Evolutionary conservation across 441 rosid species (phyloP).

Genomic region (Bruguiera hainesii): DNA sequence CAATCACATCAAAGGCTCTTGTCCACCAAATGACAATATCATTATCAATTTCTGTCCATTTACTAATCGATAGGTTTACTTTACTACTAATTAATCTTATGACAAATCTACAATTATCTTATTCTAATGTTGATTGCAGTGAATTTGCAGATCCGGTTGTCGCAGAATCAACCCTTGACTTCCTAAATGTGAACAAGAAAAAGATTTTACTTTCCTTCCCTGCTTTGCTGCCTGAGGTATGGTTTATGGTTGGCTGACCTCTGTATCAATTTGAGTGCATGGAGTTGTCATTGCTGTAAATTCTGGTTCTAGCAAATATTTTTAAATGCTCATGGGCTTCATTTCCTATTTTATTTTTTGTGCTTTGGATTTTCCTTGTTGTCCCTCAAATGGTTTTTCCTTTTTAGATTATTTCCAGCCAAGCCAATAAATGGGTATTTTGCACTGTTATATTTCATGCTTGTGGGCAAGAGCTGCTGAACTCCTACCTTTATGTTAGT

Average conservation of each 20-base stretch:
- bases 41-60: too few relatives aligned
- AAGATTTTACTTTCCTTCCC: conserved; percentile 65
- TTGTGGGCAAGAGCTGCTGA: too few relatives aligned
- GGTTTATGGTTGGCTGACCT: conserved; percentile 10
- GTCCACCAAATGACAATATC: too few relatives aligned
- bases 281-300: conserved; percentile 8
- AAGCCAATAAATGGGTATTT: too few relatives aligned
- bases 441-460: too few relatives aligned
- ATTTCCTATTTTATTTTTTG: too few relatives aligned
- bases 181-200: conserved; percentile 63
- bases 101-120: conserved; percentile 14
- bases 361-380: too few relatives aligned
- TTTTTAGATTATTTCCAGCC: neutral
- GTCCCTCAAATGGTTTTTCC: neutral
- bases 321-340: neutral
- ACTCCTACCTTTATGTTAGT: too few relatives aligned
- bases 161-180: conserved; percentile 90
- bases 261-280: conserved; percentile 11
- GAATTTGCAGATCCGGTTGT: conserved; percentile 93
- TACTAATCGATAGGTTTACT: too few relatives aligned
- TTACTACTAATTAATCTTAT: conserved; percentile 3
- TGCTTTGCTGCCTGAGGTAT: conserved; percentile 81
- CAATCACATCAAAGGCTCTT: neutral
- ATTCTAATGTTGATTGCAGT: conserved; percentile 51
- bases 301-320: neutral